These are phyloP conservation scores for Moringa oleifera DNA, from an alignment of 345 rosid genomes.

Conservation along the genomic window DNA sequence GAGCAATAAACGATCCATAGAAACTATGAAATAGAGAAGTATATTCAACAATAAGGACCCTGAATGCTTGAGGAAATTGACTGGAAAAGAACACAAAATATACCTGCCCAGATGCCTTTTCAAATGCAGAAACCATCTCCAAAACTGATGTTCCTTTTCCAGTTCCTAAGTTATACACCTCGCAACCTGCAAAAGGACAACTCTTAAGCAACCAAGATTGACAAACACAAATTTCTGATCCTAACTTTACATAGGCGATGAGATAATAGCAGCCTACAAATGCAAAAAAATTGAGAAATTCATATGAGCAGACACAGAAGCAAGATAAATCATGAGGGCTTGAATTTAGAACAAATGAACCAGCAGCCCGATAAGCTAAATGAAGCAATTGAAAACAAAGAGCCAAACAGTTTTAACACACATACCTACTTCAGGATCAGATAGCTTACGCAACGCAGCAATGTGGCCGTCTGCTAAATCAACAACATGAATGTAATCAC, in stretches of 20 bases:
- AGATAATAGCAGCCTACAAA: background rate
- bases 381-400: background rate
- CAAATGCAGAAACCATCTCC: conserved; percentile 92
- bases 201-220: no score
- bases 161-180: conserved; percentile 93
- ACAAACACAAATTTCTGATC: no score
- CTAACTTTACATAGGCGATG: no score
- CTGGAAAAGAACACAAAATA: no score
- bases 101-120: conserved; percentile 94
- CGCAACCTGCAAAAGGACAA: conserved; percentile 56
- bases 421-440: conserved; percentile 59
- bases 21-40: conserved; percentile 2
- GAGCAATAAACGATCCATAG: background rate
- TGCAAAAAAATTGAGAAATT: background rate
- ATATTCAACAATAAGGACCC: background rate
- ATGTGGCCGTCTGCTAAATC: conserved; percentile 96
- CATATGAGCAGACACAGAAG: background rate
- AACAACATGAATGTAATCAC: conserved; percentile 92
- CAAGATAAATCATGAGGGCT: background rate
- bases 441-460: conserved; percentile 74
- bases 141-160: conserved; percentile 95
- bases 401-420: background rate
- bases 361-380: background rate
- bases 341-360: no score
- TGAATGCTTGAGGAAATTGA: background rate